Evolutionary conservation across 345 rosid genomes (phyloP).

Genomic region (Anacardium occidentale): DNA sequence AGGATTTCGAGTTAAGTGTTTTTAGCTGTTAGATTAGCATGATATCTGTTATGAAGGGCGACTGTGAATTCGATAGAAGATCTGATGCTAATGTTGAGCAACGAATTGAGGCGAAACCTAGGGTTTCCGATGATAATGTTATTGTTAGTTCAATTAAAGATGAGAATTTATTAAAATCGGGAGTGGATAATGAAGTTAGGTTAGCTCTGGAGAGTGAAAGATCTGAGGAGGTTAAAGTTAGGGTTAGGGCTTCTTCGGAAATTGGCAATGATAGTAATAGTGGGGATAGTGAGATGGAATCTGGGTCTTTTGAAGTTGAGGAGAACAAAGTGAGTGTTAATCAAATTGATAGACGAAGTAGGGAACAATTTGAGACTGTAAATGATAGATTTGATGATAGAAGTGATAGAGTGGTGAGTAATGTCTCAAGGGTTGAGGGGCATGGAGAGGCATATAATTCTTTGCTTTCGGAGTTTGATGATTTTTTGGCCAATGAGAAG

Average conservation of each 20-base stretch:
- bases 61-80: slow-evolving; percentile 20
- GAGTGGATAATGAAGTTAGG: slow-evolving; percentile 16
- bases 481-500: slow-evolving; percentile 82
- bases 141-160: slow-evolving; percentile 12
- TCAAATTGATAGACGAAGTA: slow-evolving; percentile 5
- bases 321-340: slow-evolving; percentile 17
- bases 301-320: slow-evolving; percentile 33
- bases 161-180: slow-evolving; percentile 18
- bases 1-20: slow-evolving; percentile 24
- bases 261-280: slow-evolving; percentile 6
- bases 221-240: slow-evolving; percentile 28
- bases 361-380: slow-evolving; percentile 31
- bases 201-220: slow-evolving; percentile 23
- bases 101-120: slow-evolving; percentile 17
- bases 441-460: slow-evolving; percentile 43
- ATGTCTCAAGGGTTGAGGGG: slow-evolving; percentile 16
- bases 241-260: slow-evolving; percentile 21
- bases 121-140: slow-evolving; percentile 27
- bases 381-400: slow-evolving; percentile 26
- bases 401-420: slow-evolving; percentile 18
- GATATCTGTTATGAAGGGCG: slow-evolving; percentile 25
- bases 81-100: slow-evolving; percentile 18
- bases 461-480: slow-evolving; percentile 87
- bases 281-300: slow-evolving; percentile 25
- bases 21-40: slow-evolving; percentile 14